These are phyloP conservation scores for Pestalotiopsis sp. DNA, from an alignment of 2,329 filamentous ascomycete species.

Conservation along the genomic window DNA sequence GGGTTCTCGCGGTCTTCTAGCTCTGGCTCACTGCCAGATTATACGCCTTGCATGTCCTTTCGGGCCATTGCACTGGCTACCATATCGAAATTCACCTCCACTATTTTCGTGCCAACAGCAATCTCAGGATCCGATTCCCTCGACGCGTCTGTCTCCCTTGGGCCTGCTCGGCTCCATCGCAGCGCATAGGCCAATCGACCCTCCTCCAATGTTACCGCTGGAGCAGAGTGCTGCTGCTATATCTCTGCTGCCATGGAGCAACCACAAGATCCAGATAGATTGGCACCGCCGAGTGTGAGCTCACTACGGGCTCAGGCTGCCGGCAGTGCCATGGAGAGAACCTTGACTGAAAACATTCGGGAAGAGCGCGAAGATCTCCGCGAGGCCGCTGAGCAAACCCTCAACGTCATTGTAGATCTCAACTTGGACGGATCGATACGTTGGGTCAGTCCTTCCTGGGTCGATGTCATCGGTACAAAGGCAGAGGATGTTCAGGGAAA, in stretches of 20 bases:
- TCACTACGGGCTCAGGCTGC: slow-evolving; percentile 51
- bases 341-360: slow-evolving; percentile 85
- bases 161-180: slow-evolving; percentile 15
- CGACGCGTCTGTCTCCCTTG: slow-evolving; percentile 28
- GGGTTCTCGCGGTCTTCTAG: slow-evolving; percentile 35
- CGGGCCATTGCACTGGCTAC: background rate
- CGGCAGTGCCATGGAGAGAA: slow-evolving; percentile 55
- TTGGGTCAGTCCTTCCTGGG: slow-evolving; percentile 97
- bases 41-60: slow-evolving; percentile 27
- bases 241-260: slow-evolving; percentile 44
- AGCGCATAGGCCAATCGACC: slow-evolving; percentile 12
- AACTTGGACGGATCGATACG: slow-evolving; percentile 86
- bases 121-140: slow-evolving; percentile 4
- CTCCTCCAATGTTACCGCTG: slow-evolving; percentile 34
- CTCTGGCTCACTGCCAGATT: slow-evolving; percentile 39
- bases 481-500: slow-evolving; percentile 73
- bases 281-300: slow-evolving; percentile 55
- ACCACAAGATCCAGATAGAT: slow-evolving; percentile 40
- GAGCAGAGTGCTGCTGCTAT: slow-evolving; percentile 28
- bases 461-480: slow-evolving; percentile 82
- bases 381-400: slow-evolving; percentile 91
- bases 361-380: slow-evolving; percentile 92
- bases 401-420: slow-evolving; percentile 95
- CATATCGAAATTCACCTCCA: slow-evolving; percentile 17
- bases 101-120: slow-evolving; percentile 16